A percentile compares a stretch with the other conserved stretches of the same genome.
phyloP scores from a whole-genome alignment of 306 rosid species.

The Cotoneaster glaucophyllus region DNA sequence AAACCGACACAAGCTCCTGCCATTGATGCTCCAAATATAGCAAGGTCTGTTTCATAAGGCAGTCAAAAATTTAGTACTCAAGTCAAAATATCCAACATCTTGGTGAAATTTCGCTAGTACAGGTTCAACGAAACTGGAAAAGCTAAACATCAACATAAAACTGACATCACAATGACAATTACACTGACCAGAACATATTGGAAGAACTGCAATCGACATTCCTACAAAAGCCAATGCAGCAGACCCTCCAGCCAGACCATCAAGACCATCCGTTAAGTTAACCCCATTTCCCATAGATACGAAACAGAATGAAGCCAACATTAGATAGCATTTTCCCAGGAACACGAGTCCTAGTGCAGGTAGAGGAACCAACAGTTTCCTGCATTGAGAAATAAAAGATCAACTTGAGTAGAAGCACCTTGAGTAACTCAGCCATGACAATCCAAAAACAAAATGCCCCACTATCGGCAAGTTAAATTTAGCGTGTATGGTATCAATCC shows the following conservation, averaged over 20 bases:
- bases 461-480: neutral
- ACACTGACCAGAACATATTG: constrained; percentile 82
- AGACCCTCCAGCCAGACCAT: constrained; percentile 90
- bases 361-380: constrained; percentile 85
- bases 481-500: neutral
- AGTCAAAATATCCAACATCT: neutral
- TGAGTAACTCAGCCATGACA: neutral
- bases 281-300: constrained; percentile 90
- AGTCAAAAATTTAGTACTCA: constrained; percentile 8
- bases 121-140: too few species aligned
- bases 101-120: neutral
- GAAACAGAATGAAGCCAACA: constrained; percentile 73
- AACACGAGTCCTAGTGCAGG: constrained; percentile 75
- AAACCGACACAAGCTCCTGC: constrained; percentile 98
- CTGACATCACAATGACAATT: neutral
- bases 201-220: constrained; percentile 95
- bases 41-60: constrained; percentile 56
- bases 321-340: constrained; percentile 64
- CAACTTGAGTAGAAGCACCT: constrained; percentile 7
- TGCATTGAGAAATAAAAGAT: constrained; percentile 31
- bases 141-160: neutral
- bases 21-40: constrained; percentile 96
- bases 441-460: neutral
- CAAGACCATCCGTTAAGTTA: constrained; percentile 79
- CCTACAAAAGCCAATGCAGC: constrained; percentile 92